A percentile compares a stretch with the other conserved stretches of the same genome.
Conservation (phyloP, 257 asterid genomes). For the Haberlea rhodopensis region DNA sequence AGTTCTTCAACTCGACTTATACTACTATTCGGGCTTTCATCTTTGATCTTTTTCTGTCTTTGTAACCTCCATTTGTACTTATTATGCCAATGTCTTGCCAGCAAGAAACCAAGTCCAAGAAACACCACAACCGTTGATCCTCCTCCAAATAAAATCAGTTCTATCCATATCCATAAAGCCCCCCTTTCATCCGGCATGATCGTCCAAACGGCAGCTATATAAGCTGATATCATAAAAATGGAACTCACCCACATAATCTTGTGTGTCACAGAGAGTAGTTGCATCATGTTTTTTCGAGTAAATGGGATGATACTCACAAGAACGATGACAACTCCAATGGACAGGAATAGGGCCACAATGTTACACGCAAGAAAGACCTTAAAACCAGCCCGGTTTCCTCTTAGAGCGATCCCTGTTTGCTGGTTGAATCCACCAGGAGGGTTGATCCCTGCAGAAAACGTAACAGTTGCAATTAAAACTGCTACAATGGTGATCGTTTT, state of each 20-base stretch:
- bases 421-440: slow-evolving; percentile 55
- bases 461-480: slow-evolving; percentile 44
- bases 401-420: slow-evolving; percentile 26
- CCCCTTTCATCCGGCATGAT: slow-evolving; percentile 41
- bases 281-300: slow-evolving; percentile 42
- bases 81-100: slow-evolving; percentile 41
- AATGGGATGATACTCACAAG: slow-evolving; percentile 50
- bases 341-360: slow-evolving; percentile 45
- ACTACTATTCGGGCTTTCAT: slow-evolving; percentile 36
- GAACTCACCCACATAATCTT: slow-evolving; percentile 57
- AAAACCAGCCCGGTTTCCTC: slow-evolving; percentile 34
- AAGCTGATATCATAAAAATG: slow-evolving; percentile 42
- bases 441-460: slow-evolving; percentile 53
- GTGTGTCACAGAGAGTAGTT: slow-evolving; percentile 36
- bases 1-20: slow-evolving; percentile 41
- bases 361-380: slow-evolving; percentile 47
- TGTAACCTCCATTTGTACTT: slow-evolving; percentile 42
- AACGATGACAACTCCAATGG: slow-evolving; percentile 45
- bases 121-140: slow-evolving; percentile 41
- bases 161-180: slow-evolving; percentile 29
- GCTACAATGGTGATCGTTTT: slow-evolving; percentile 47
- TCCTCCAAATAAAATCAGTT: slow-evolving; percentile 37
- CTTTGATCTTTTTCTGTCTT: slow-evolving; percentile 24
- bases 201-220: slow-evolving; percentile 50
- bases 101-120: slow-evolving; percentile 38